These are phyloP conservation scores for Brettanomyces sp. DNA, from an alignment of 805 yeast genomes.

Conservation along the genomic window DNA sequence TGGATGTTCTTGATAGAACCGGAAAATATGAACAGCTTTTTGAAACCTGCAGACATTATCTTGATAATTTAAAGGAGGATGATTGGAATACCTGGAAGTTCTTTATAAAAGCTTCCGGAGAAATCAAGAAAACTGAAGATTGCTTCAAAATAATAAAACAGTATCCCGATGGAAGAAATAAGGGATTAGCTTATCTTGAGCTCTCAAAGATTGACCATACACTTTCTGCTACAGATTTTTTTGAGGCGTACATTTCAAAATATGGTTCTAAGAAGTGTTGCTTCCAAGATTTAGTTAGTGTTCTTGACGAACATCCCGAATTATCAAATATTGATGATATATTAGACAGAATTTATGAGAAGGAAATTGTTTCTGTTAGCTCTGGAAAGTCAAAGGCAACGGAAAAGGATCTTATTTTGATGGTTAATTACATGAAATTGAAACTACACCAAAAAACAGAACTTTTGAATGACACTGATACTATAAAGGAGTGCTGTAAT, in stretches of 20 bases:
- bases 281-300: constrained; percentile 41
- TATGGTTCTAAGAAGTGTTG: constrained; percentile 58
- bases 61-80: constrained; percentile 46
- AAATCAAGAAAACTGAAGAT: constrained; percentile 26
- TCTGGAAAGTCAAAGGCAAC: constrained; percentile 7
- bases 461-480: constrained; percentile 12
- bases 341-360: background rate
- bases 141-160: constrained; percentile 22
- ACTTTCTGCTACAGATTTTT: background rate
- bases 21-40: constrained; percentile 37
- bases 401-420: constrained; percentile 13
- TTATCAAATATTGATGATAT: background rate
- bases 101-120: constrained; percentile 35
- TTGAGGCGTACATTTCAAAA: constrained; percentile 20
- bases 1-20: constrained; percentile 35
- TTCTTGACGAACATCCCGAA: constrained; percentile 1
- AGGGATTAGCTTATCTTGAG: constrained; percentile 45
- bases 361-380: constrained; percentile 6
- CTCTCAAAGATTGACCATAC: constrained; percentile 16
- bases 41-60: constrained; percentile 28
- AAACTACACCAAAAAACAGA: constrained; percentile 22
- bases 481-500: constrained; percentile 24
- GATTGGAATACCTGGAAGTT: constrained; percentile 72
- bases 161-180: constrained; percentile 41
- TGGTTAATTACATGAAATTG: constrained; percentile 35